phyloP scores from a whole-genome alignment of 106 monocot species.

The Phalaenopsis aphrodite region DNA sequence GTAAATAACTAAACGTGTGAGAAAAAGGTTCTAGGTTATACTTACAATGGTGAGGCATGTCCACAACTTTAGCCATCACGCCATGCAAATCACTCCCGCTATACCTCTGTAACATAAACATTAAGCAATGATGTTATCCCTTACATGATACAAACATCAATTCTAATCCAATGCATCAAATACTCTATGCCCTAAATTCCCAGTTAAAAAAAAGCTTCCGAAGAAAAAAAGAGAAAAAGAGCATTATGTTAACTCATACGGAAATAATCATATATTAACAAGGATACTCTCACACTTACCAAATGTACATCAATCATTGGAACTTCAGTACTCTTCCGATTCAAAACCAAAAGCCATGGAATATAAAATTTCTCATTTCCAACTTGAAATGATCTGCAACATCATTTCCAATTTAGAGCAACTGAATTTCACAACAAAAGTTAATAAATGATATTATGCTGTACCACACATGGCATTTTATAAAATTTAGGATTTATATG shows the following conservation, averaged over 20 bases:
- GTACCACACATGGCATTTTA: background rate
- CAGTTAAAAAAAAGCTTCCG: background rate
- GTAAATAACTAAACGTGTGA: background rate
- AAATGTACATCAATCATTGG: slow-evolving; percentile 97
- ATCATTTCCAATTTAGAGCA: background rate
- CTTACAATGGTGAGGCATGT: slow-evolving; percentile 99
- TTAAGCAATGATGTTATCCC: background rate
- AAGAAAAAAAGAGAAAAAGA: background rate
- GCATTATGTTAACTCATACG: background rate
- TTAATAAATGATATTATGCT: background rate
- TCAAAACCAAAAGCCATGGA: slow-evolving; percentile 93
- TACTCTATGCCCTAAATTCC: background rate
- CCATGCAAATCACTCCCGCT: slow-evolving; percentile 89
- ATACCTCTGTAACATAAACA: slow-evolving; percentile 54
- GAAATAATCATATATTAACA: background rate
- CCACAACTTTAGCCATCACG: slow-evolving; percentile 82
- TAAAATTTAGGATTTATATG: background rate
- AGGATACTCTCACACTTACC: slow-evolving; percentile 30
- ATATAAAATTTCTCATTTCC: slow-evolving; percentile 90
- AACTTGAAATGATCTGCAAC: slow-evolving; percentile 89
- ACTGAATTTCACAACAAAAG: background rate
- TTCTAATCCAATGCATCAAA: background rate
- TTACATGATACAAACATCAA: background rate
- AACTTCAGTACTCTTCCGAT: slow-evolving; percentile 85
- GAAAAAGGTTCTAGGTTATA: background rate